These are phyloP conservation scores for Rhynchosporium secalis DNA, from an alignment of 2,329 filamentous ascomycete species.

Conservation along the genomic window DNA sequence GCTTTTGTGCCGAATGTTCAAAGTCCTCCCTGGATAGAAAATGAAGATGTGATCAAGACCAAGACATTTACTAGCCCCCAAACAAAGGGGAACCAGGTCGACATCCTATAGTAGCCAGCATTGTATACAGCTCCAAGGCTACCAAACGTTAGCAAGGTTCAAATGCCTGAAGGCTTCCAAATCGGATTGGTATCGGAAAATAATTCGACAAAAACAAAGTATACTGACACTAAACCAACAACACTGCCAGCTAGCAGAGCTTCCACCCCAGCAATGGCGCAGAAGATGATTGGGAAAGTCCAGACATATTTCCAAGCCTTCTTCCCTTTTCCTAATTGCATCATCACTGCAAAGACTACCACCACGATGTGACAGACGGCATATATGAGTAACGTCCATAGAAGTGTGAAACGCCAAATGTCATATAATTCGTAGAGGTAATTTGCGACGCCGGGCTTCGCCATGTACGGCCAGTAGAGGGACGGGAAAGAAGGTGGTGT, in stretches of 20 bases:
- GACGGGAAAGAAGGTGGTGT: conserved; percentile 63
- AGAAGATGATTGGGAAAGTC: conserved; percentile 60
- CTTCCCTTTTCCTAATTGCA: conserved; percentile 49
- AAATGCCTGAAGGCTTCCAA: background rate
- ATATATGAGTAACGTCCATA: conserved; percentile 68
- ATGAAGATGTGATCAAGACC: conserved; percentile 67
- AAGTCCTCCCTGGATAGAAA: conserved; percentile 69
- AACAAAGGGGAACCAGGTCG: conserved; percentile 71
- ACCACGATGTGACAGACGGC: conserved; percentile 59
- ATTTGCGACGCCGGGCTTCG: conserved; percentile 46
- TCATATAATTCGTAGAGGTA: conserved; percentile 61
- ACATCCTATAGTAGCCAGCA: conserved; percentile 70
- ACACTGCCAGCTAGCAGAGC: conserved; percentile 66
- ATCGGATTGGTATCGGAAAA: background rate
- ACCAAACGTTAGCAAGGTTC: background rate
- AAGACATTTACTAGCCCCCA: conserved; percentile 69
- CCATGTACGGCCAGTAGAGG: conserved; percentile 60
- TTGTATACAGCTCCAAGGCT: conserved; percentile 65
- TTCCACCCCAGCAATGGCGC: conserved; percentile 61
- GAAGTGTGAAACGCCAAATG: conserved; percentile 69
- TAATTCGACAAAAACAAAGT: background rate
- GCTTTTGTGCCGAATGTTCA: conserved; percentile 39
- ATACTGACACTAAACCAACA: conserved; percentile 62
- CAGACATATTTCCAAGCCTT: conserved; percentile 46
- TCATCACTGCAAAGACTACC: conserved; percentile 58